Evolutionary conservation across 768 basidiomycete genomes (phyloP).

Genomic region (Amanita rubescens): DNA sequence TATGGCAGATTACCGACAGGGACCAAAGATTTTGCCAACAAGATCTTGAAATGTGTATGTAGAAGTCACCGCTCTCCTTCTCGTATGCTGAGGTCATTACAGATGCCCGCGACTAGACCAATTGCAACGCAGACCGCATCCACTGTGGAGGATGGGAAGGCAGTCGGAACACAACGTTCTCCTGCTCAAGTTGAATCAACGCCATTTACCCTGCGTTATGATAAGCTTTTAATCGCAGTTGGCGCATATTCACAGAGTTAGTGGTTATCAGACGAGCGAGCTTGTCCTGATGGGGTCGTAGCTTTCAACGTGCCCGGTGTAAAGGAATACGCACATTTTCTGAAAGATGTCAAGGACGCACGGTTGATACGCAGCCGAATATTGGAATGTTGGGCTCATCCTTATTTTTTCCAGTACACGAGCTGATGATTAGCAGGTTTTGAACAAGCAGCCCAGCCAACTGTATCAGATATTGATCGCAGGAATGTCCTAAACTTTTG

Average conservation of each 20-base stretch:
- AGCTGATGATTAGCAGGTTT: slow-evolving; percentile 41
- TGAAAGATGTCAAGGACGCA: slow-evolving; percentile 76
- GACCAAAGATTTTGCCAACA: slow-evolving; percentile 49
- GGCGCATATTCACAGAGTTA: slow-evolving; percentile 82
- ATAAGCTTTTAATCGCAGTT: slow-evolving; percentile 79
- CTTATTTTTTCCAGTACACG: not conserved
- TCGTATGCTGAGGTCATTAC: not conserved
- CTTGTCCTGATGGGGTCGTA: slow-evolving; percentile 16
- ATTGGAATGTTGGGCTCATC: slow-evolving; percentile 50
- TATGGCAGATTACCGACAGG: not conserved
- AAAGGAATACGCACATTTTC: slow-evolving; percentile 74
- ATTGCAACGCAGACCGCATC: slow-evolving; percentile 20
- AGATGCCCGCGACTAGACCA: slow-evolving; percentile 61
- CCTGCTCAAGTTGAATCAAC: slow-evolving; percentile 5
- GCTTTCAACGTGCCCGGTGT: slow-evolving; percentile 70
- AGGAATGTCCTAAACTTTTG: slow-evolving; percentile 78
- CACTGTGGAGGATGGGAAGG: not conserved
- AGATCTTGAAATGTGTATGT: slow-evolving; percentile 53
- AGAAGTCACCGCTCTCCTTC: not conserved
- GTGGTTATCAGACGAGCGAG: slow-evolving; percentile 12
- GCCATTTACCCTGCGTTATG: slow-evolving; percentile 58
- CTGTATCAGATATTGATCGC: slow-evolving; percentile 65
- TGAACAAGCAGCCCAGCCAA: slow-evolving; percentile 81
- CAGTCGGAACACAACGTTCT: not conserved
- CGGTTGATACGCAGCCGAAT: slow-evolving; percentile 63